Evolutionary conservation across 495 filamentous ascomycete genomes (phyloP), one percentile per base, ranked within the genome.

Genomic region (Aspergillus affinis): DNA sequence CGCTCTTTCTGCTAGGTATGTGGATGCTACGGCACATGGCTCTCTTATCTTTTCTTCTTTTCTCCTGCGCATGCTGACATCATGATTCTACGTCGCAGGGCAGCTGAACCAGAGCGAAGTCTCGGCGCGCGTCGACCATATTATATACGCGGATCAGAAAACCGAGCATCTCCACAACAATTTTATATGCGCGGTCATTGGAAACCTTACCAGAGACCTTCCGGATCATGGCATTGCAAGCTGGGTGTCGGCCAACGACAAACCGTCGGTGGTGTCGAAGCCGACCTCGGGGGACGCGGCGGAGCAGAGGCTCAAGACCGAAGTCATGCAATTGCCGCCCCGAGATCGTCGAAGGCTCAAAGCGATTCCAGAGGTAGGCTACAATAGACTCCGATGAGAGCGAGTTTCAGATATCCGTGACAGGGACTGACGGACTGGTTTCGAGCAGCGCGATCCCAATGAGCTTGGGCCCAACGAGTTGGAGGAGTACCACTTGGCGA

Each of bases 241-340:
- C 65, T 98, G 93, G 93, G 94, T 98, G 56, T 92, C 90, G 64
- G 90, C 91, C 21, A 97, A 94, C 67, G 93, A 98, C 76, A 97
- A 97, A 77, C 92, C 92, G n/a, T 85, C 84, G 23, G 76, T 86
- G 57, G 84, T 88, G 50, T 86, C 84, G 53, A 93, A 94, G 72
- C 90, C 89, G 27, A 85, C 90, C 36, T 86, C 86, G 9, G 91
- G 91, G 47, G 94, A 98, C 82, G 86, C 90, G n/a, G 87, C 89
- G 41, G 94, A 98, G 74, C 88, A 93, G 68, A 82, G 90, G 66
- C 70, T 97, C 62, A 97, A 97, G 82, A 88, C 84, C 54, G 93
- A 98, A 75, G 88, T 97, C 50, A 98, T 98, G 94, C 88, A 90
- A 68, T 81, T 98, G 36, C 90, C 88, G 48, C 85, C 88, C 17